Evolutionary conservation across 1,284 basidiomycete species (phyloP).

Genomic region (Tilletia caries): DNA sequence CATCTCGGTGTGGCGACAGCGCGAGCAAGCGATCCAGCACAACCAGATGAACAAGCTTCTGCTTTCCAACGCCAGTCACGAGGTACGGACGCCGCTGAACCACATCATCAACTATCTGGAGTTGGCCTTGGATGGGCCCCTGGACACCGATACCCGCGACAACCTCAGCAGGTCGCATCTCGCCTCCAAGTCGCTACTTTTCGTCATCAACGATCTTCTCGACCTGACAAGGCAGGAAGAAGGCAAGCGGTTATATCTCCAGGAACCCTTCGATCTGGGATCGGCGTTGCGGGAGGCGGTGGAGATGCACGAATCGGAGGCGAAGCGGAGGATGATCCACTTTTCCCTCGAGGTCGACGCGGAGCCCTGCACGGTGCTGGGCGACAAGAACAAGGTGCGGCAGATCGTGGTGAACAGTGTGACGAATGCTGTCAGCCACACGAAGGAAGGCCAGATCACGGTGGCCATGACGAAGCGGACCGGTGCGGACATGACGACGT

Average conservation of each 20-base stretch:
- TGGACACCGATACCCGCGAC: slow-evolving; percentile 74
- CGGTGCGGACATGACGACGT: slow-evolving; percentile 25
- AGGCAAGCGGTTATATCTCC: slow-evolving; percentile 74
- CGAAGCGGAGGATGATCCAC: slow-evolving; percentile 64
- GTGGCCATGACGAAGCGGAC: slow-evolving; percentile 61
- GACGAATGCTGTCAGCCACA: slow-evolving; percentile 75
- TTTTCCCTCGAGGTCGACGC: slow-evolving; percentile 67
- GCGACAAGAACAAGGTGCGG: slow-evolving; percentile 64
- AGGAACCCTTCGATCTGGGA: slow-evolving; percentile 74
- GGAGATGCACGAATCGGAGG: slow-evolving; percentile 64
- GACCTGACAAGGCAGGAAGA: slow-evolving; percentile 78
- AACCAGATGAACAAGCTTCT: slow-evolving; percentile 76
- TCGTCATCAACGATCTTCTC: slow-evolving; percentile 75
- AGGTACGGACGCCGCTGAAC: slow-evolving; percentile 61
- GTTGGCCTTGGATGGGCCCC: slow-evolving; percentile 73
- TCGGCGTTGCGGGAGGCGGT: slow-evolving; percentile 69
- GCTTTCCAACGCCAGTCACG: slow-evolving; percentile 82
- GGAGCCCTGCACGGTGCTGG: slow-evolving; percentile 59
- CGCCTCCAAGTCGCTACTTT: slow-evolving; percentile 67
- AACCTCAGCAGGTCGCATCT: slow-evolving; percentile 75
- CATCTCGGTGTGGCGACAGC: slow-evolving; percentile 83
- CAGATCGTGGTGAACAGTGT: slow-evolving; percentile 79
- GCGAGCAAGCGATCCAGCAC: slow-evolving; percentile 71
- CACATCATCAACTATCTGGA: slow-evolving; percentile 67
- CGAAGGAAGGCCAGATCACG: slow-evolving; percentile 64